Percentiles rank a stretch among this genome's conserved stretches.
phyloP scores from a whole-genome alignment of 176 grass and related monocot genomes.

The Oryza rufipogon region DNA sequence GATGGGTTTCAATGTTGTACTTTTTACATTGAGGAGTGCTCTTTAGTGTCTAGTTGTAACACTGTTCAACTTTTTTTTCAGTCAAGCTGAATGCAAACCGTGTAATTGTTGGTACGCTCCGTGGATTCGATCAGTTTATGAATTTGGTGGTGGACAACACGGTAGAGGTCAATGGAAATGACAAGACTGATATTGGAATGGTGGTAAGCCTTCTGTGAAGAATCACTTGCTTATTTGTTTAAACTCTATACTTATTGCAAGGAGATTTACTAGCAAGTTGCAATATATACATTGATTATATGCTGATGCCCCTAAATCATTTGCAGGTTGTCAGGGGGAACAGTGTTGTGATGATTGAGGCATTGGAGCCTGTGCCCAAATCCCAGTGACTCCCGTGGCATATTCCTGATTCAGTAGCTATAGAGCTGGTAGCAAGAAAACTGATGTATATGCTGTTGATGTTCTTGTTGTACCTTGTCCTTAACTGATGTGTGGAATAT shows the following conservation, averaged over 20 bases:
- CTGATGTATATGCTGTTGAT: slow-evolving; percentile 39
- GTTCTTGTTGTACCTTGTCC: slow-evolving; percentile 33
- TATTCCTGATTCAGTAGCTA: not conserved
- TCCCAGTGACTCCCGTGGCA: slow-evolving; percentile 28
- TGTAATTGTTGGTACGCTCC: slow-evolving; percentile 73
- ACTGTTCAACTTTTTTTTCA: slow-evolving; percentile 31
- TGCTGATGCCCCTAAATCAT: not conserved
- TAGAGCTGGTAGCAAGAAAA: slow-evolving; percentile 16
- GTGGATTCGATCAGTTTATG: slow-evolving; percentile 94
- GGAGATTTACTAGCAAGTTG: too few relatives aligned
- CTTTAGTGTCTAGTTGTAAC: not conserved
- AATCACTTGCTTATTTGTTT: not conserved
- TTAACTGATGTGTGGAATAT: slow-evolving; percentile 28
- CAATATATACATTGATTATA: not conserved
- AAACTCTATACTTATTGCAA: not conserved
- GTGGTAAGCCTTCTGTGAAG: slow-evolving; percentile 51
- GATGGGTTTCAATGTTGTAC: not conserved
- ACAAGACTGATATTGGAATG: slow-evolving; percentile 89
- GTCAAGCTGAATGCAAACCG: slow-evolving; percentile 88
- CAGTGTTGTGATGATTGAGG: slow-evolving; percentile 98
- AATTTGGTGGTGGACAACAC: slow-evolving; percentile 92
- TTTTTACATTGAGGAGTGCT: not conserved
- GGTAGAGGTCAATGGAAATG: slow-evolving; percentile 75
- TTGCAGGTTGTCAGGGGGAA: slow-evolving; percentile 87
- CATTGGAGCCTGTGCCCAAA: slow-evolving; percentile 68